Conservation (phyloP, 495 filamentous ascomycete species). For the Tuber indicum region DNA sequence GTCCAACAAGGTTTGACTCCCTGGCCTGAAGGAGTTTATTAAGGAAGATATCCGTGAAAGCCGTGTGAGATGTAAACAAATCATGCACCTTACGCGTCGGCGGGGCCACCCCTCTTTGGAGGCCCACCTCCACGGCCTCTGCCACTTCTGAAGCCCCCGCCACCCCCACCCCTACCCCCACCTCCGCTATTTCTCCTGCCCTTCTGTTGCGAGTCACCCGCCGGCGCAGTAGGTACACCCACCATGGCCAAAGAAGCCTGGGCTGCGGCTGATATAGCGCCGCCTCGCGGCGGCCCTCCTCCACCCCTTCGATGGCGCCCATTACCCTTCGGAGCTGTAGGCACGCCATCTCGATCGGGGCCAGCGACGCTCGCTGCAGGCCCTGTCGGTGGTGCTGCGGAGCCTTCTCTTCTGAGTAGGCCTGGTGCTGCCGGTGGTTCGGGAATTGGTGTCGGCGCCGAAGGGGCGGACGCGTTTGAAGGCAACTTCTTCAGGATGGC, state of each 20-base stretch:
- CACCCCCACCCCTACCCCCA: conserved; percentile 27
- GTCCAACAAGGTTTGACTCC: neutral
- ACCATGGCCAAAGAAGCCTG: conserved; percentile 12
- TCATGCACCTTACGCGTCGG: neutral
- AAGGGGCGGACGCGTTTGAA: neutral
- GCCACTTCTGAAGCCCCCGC: conserved; percentile 10
- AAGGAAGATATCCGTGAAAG: neutral
- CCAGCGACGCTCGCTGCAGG: conserved; percentile 22
- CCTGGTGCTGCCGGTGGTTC: conserved; percentile 32
- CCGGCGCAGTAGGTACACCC: conserved; percentile 26
- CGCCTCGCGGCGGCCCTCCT: conserved; percentile 16
- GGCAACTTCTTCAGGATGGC: conserved; percentile 46
- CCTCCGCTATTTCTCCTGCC: conserved; percentile 22
- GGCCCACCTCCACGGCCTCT: conserved; percentile 2
- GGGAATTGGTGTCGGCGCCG: conserved; percentile 29
- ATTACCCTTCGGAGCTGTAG: conserved; percentile 25
- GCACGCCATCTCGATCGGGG: conserved; percentile 6
- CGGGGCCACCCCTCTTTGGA: neutral
- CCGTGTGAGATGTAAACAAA: neutral
- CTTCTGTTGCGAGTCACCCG: conserved; percentile 16
- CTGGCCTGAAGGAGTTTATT: neutral
- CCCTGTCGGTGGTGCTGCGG: conserved; percentile 38
- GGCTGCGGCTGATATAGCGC: conserved; percentile 1
- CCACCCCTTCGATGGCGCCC: conserved; percentile 27
- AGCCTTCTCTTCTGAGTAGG: conserved; percentile 27